Conservation (phyloP, 306 rosid genomes). For the Albizia julibrissin region DNA sequence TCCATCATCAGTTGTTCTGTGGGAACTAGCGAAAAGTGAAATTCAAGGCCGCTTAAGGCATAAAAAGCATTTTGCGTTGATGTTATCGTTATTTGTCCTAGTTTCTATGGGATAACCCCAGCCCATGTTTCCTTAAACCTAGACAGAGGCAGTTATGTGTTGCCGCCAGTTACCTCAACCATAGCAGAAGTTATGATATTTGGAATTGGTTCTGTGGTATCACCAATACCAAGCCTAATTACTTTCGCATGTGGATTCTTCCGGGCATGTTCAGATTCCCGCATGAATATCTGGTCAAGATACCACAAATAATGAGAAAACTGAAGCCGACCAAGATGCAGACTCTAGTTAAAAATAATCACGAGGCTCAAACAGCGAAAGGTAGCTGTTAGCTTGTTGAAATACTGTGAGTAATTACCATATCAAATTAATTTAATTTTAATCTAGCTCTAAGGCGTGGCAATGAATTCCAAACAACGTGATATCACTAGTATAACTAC, state of each 20-base stretch:
- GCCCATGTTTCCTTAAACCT: neutral
- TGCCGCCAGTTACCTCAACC: constrained; percentile 53
- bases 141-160: neutral
- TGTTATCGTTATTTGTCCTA: neutral
- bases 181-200: constrained; percentile 55
- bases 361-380: neutral
- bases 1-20: neutral
- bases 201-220: constrained; percentile 73
- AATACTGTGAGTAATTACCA: neutral
- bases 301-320: neutral
- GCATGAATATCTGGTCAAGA: constrained; percentile 45
- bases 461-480: neutral
- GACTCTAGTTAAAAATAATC: neutral
- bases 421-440: neutral
- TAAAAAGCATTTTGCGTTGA: neutral
- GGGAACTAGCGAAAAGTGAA: constrained; percentile 4
- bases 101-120: neutral
- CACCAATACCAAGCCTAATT: constrained; percentile 67
- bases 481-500: neutral
- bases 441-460: neutral
- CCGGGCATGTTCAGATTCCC: constrained; percentile 43
- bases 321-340: neutral
- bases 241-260: constrained; percentile 50
- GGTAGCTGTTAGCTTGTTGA: neutral
- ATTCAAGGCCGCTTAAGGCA: neutral